phyloP scores from a whole-genome alignment of 495 filamentous ascomycete genomes.

The Hamigera avellanea region DNA sequence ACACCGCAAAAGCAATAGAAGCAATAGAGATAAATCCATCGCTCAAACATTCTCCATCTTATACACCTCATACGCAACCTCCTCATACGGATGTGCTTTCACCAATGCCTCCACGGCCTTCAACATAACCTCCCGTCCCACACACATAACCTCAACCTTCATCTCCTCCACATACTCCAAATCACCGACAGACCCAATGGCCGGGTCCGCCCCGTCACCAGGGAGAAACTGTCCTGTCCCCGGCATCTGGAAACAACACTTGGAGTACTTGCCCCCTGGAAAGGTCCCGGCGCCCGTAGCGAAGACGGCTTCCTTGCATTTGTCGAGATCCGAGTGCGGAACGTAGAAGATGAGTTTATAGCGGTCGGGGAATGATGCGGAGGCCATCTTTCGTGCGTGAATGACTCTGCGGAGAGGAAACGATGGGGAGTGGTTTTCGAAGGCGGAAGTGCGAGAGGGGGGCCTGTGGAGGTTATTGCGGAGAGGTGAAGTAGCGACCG shows the following conservation, averaged over 20 bases:
- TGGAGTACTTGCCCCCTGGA: conserved; percentile 31
- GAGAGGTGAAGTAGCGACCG: too few relatives aligned
- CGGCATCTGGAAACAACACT: conserved; percentile 27
- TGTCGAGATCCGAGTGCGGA: conserved; percentile 24
- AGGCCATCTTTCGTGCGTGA: conserved; percentile 4
- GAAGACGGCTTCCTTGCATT: conserved; percentile 37
- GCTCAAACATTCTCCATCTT: conserved; percentile 59
- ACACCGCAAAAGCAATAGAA: too few relatives aligned
- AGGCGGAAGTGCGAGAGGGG: too few relatives aligned
- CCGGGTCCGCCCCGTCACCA: conserved; percentile 23
- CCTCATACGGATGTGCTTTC: conserved; percentile 70
- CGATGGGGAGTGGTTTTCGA: too few relatives aligned
- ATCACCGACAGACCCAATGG: conserved; percentile 24
- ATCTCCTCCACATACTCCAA: conserved; percentile 40
- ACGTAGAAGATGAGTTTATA: conserved; percentile 42
- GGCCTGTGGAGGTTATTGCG: too few relatives aligned
- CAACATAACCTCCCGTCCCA: conserved; percentile 34
- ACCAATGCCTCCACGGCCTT: conserved; percentile 30
- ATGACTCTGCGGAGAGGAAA: too few relatives aligned
- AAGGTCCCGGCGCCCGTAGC: conserved; percentile 31
- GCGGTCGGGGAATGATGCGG: conserved; percentile 14
- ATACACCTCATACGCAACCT: conserved; percentile 62
- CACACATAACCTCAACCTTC: conserved; percentile 41
- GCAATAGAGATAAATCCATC: too few relatives aligned
- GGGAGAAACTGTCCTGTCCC: conserved; percentile 33